Percentiles rank a stretch among this genome's conserved stretches.
These are phyloP conservation scores for Lyophyllum semitale DNA, from an alignment of 768 basidiomycete genomes.

Conservation along the genomic window DNA sequence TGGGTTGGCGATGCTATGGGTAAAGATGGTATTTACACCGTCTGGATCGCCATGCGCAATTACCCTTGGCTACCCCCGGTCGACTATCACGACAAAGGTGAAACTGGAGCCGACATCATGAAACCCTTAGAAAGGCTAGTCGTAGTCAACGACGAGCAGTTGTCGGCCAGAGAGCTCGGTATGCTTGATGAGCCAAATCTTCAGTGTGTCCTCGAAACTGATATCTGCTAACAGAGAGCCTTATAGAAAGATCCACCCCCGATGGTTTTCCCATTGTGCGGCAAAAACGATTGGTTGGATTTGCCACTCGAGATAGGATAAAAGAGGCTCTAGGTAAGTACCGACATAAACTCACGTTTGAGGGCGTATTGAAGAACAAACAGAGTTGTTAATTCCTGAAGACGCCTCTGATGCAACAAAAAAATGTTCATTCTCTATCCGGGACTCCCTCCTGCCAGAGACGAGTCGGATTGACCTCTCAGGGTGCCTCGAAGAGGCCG, in stretches of 20 bases:
- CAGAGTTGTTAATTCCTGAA: conserved; percentile 32
- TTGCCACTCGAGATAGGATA: conserved; percentile 59
- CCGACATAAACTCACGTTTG: not conserved
- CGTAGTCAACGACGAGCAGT: conserved; percentile 51
- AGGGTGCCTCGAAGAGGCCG: conserved; percentile 44
- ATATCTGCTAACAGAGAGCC: conserved; percentile 27
- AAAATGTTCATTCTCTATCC: conserved; percentile 46
- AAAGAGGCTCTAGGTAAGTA: conserved; percentile 35
- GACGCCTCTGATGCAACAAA: conserved; percentile 27
- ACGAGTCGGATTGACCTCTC: conserved; percentile 39
- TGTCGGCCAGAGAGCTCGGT: conserved; percentile 54
- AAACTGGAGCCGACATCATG: conserved; percentile 65
- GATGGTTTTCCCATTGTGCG: conserved; percentile 70
- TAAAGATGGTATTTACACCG: conserved; percentile 68
- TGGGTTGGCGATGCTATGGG: conserved; percentile 76
- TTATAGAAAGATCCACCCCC: conserved; percentile 47
- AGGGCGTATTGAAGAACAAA: not conserved
- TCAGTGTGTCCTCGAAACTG: not conserved
- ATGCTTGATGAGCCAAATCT: not conserved
- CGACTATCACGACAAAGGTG: conserved; percentile 66
- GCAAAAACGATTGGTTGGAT: conserved; percentile 55
- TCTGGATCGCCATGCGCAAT: conserved; percentile 70
- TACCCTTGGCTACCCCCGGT: conserved; percentile 73
- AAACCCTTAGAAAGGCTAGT: conserved; percentile 50
- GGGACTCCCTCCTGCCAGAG: conserved; percentile 25